A percentile compares a stretch with the other conserved stretches of the same genome.
These are phyloP conservation scores for Cocos nucifera DNA, from an alignment of 176 grass and related monocot genomes.

Conservation along the genomic window DNA sequence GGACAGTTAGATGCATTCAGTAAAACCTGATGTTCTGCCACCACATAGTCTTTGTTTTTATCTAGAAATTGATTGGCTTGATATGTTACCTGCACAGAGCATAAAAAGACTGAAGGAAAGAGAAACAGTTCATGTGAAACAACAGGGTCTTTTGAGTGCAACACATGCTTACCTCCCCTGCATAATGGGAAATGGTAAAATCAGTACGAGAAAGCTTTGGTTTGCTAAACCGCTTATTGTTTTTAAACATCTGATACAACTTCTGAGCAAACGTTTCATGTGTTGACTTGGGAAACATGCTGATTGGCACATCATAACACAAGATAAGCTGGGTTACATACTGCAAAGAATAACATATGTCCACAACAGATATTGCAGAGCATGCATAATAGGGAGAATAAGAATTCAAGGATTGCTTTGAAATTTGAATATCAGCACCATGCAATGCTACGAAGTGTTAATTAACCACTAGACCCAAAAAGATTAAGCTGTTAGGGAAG, in stretches of 20 bases:
- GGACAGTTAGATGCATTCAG: constrained; percentile 70
- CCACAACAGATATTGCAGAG: no score
- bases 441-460: no score
- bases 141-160: constrained; percentile 14
- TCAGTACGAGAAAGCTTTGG: constrained; percentile 96
- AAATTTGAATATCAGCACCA: background rate
- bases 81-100: constrained; percentile 61
- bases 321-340: background rate
- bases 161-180: constrained; percentile 63
- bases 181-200: constrained; percentile 97
- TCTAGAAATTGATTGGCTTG: constrained; percentile 86
- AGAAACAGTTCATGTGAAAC: constrained; percentile 8
- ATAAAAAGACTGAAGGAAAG: constrained; percentile 2
- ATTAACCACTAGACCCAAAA: no score
- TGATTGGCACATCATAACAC: constrained; percentile 20
- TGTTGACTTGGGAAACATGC: constrained; percentile 99
- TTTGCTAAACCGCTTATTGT: constrained; percentile 80
- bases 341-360: background rate
- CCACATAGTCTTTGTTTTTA: constrained; percentile 99
- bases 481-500: no score
- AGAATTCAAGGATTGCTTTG: background rate
- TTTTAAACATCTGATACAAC: constrained; percentile 85
- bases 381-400: background rate
- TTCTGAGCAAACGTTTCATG: constrained; percentile 99
- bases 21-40: constrained; percentile 95